phyloP scores from a whole-genome alignment of 768 basidiomycete genomes.

The Gloeophyllum trabeum region DNA sequence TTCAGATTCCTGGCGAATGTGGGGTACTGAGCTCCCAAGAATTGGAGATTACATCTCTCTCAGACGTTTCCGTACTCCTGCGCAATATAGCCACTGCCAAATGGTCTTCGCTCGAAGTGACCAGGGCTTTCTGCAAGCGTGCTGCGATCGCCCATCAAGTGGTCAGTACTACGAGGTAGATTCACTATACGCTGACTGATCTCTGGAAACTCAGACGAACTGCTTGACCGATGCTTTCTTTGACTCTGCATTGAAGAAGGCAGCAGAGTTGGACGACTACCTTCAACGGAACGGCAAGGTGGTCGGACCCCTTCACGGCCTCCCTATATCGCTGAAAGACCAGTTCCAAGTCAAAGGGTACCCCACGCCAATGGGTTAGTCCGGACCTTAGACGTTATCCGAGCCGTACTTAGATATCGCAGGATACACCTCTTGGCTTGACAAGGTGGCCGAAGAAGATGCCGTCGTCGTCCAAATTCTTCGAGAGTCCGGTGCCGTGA shows the following conservation, averaged over 20 bases:
- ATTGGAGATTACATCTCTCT: conserved; percentile 42
- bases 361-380: conserved; percentile 42
- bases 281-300: conserved; percentile 49
- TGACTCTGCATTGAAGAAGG: conserved; percentile 53
- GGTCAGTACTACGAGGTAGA: conserved; percentile 27
- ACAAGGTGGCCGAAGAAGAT: conserved; percentile 43
- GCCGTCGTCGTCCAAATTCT: conserved; percentile 56
- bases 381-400: no score
- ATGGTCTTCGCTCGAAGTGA: conserved; percentile 47
- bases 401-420: no score
- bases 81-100: conserved; percentile 34
- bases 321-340: conserved; percentile 70
- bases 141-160: conserved; percentile 75
- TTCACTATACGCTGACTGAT: no score
- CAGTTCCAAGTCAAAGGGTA: conserved; percentile 58
- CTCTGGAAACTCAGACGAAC: conserved; percentile 37
- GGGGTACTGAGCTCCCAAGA: conserved; percentile 44
- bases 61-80: conserved; percentile 38
- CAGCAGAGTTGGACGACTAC: conserved; percentile 54
- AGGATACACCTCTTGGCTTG: conserved; percentile 69
- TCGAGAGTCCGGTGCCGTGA: conserved; percentile 53
- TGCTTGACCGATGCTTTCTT: conserved; percentile 78
- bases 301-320: conserved; percentile 65
- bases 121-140: conserved; percentile 64
- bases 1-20: conserved; percentile 42